Evolutionary conservation across 2,329 filamentous ascomycete genomes (phyloP), one percentile per base, ranked within the genome.

Genomic region (Trichoderma atrobrunneum): DNA sequence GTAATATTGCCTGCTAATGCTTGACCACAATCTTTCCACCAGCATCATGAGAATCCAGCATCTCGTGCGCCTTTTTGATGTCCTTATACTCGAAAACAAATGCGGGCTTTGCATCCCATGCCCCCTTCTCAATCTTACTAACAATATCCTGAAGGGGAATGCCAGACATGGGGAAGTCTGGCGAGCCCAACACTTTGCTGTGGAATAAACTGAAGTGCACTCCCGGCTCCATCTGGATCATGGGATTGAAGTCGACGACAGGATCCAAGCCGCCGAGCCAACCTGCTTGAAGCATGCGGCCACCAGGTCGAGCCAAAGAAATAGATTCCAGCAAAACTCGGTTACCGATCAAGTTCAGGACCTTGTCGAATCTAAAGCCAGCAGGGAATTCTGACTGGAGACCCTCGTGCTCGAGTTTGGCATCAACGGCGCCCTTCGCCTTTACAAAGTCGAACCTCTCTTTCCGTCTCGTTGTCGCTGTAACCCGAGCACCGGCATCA

Each of bases 191-290:
- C 3, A 80, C 80, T 65, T 80, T 80, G 72, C 82, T 84, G 7
- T 80, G 79, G 74, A 84, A 85, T 34, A 85, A 78, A 72, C 80
- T 84, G 71, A 85, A 84, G 72, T 85, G 83, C n/a, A 85, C 82
- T 0, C 83, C 83, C 26, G 79, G 78, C 18, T 79, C 78, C 83
- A 85, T 85, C 75, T 85, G 78, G 7, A 84, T 59, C 74, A 85
- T 78, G 2, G 82, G 84, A 72, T 84, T 84, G 75, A 85, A 81
- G 63, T 82, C 80, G 8, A 73, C 63, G 21, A 75, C 71, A 73
- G 77, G 80, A 82, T 7, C 84, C 80, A 11, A 81, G 80, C 68
- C 76, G 2, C 72, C 72, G 5, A 73, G 54, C 72, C 72, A 73
- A 2, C 72, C 72, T 4, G 72, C 72, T 12, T 71, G 72, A 10